These are phyloP conservation scores for Saraca asoca DNA, from an alignment of 331 rosid genomes.

Conservation along the genomic window DNA sequence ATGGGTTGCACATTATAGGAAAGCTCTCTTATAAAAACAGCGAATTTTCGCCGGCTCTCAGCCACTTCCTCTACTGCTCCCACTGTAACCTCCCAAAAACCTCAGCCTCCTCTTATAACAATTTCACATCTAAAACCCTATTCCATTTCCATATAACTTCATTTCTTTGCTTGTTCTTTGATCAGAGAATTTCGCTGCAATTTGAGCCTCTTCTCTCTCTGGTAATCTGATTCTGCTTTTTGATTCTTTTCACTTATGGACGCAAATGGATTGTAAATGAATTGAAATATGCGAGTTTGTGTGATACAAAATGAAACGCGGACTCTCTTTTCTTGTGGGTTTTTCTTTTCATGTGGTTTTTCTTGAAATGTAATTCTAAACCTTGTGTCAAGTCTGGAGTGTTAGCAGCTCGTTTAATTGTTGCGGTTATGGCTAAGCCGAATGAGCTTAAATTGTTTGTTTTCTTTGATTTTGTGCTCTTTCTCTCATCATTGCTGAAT, in stretches of 20 bases:
- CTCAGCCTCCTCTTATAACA: constrained; percentile 46
- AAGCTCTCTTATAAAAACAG: constrained; percentile 3
- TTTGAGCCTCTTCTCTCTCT: constrained; percentile 2
- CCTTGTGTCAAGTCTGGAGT: background rate
- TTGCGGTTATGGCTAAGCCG: background rate
- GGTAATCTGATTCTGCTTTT: constrained; percentile 1
- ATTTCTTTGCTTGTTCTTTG: background rate
- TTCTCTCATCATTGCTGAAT: background rate
- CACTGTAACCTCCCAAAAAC: constrained; percentile 29
- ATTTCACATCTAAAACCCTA: background rate
- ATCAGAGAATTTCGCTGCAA: constrained; percentile 1
- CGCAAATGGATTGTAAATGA: background rate
- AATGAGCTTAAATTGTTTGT: background rate
- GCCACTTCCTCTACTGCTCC: constrained; percentile 34
- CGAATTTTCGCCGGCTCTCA: constrained; percentile 64
- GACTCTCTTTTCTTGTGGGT: background rate
- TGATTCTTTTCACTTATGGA: background rate
- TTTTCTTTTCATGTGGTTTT: background rate
- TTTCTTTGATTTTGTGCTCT: background rate
- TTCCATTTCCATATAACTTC: background rate
- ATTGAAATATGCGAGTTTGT: background rate
- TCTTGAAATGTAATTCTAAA: background rate
- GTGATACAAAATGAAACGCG: background rate
- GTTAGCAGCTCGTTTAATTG: background rate
- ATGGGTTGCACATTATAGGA: background rate